phyloP scores from a whole-genome alignment of 2,329 filamentous ascomycete genomes.

The Emergomyces africanus region DNA sequence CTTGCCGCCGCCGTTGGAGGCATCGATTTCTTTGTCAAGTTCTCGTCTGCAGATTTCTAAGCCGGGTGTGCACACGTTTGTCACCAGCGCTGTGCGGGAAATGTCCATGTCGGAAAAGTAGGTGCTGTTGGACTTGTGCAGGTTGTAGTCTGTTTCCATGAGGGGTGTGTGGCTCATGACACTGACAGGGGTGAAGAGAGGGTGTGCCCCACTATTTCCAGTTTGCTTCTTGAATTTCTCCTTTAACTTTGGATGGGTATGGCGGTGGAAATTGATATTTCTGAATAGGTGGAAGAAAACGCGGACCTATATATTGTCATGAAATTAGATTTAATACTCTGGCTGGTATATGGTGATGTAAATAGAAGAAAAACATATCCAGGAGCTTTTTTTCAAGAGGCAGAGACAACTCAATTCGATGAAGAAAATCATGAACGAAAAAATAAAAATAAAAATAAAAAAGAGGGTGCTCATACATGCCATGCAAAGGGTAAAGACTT shows the following conservation, averaged over 20 bases:
- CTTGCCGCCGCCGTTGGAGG: constrained; percentile 21
- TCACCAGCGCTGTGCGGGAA: constrained; percentile 67
- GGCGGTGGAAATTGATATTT: constrained; percentile 41
- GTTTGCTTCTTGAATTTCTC: constrained; percentile 22
- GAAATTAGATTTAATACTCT: neutral
- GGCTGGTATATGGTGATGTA: no score
- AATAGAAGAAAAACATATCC: neutral
- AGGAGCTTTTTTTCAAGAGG: neutral
- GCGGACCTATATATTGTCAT: constrained; percentile 35
- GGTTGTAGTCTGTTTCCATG: constrained; percentile 74
- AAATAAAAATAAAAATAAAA: neutral
- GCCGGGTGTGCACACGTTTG: constrained; percentile 50
- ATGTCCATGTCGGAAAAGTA: constrained; percentile 83
- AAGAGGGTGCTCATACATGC: constrained; percentile 46
- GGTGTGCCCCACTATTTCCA: constrained; percentile 33
- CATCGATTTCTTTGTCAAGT: constrained; percentile 38
- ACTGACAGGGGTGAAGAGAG: constrained; percentile 61
- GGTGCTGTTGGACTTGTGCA: constrained; percentile 72
- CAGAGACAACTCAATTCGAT: neutral
- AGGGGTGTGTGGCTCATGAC: constrained; percentile 54
- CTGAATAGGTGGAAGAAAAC: constrained; percentile 45
- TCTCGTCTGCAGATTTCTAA: constrained; percentile 39
- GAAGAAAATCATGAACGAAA: neutral
- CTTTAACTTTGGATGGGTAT: constrained; percentile 33
- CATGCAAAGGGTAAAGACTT: constrained; percentile 64